Percentiles rank a stretch among this genome's conserved stretches.
Conservation (phyloP, 495 filamentous ascomycete genomes). For the Neurospora sp. region DNA sequence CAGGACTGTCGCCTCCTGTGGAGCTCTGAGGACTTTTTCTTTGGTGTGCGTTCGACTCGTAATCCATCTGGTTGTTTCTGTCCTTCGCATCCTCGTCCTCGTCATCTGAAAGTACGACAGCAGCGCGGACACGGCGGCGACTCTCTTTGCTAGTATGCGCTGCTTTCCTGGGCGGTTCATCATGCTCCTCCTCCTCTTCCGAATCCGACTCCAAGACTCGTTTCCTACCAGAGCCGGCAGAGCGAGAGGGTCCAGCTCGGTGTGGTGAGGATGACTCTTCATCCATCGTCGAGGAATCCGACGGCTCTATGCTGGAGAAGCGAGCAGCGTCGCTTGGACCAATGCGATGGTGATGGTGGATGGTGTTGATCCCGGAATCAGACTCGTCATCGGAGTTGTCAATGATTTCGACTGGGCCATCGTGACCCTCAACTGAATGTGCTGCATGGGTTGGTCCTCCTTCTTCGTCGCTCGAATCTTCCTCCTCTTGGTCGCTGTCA, state of each 20-base stretch:
- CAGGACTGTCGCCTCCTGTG: neutral
- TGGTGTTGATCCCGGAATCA: neutral
- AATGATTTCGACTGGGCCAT: neutral
- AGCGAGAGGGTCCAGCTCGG: neutral
- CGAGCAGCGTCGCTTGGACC: neutral
- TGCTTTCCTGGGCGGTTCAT: conserved; percentile 3
- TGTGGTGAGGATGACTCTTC: neutral
- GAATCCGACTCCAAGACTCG: conserved; percentile 7
- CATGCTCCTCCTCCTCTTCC: conserved; percentile 1
- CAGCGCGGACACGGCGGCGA: neutral
- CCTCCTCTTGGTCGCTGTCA: conserved; percentile 1
- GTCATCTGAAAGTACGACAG: conserved; percentile 5
- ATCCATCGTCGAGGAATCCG: conserved; percentile 6
- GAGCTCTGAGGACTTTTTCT: neutral
- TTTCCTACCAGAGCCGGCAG: neutral
- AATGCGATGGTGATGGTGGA: neutral
- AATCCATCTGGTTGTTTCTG: neutral
- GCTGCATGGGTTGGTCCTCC: neutral
- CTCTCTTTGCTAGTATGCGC: neutral
- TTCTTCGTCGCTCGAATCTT: neutral
- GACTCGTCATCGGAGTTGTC: conserved; percentile 1
- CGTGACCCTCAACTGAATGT: neutral
- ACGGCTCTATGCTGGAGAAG: conserved; percentile 17
- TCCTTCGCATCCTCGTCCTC: conserved; percentile 2
- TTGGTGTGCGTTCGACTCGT: neutral